Evolutionary conservation across 257 asterid species (phyloP), one percentile per base, ranked within the genome.

Genomic region (Capsicum rhomboideum): DNA sequence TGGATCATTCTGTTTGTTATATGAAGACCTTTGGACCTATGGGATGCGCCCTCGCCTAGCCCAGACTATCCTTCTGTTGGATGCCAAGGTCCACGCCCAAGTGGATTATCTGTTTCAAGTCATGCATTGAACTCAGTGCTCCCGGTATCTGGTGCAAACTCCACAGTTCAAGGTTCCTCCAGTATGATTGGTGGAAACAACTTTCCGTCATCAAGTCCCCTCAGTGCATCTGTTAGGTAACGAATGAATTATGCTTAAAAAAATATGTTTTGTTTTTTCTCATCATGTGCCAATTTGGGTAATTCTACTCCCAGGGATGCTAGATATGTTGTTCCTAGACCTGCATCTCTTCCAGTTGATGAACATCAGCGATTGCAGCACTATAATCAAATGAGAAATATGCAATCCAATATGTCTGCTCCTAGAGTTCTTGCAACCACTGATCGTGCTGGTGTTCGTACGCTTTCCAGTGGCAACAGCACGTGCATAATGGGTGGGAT

Each of bases 331-430:
- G 88, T 88, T 85, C 92, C 97, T 37, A 91, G 97, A 87, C 80
- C 97, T 80, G 90, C 91, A 86, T 86, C 96, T 78, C 82, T 91
- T 49, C 84, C 96, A 67, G 86, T 90, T 82, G 99, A 95, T 79
- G 99, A 94, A 82, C 98, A 95, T 75, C 98, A 95, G 86, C 90
- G 97, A 82, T 84, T 93, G 89, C 99, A 94, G 78, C 93, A 90
- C 29, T 93, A 90, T 85, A 91, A 90, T 88, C 97, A 94, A 67
- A 83, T 91, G 83, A 93, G 98, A 91, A 93, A 89, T 82, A 82
- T 90, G 59, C 98, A 90, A 79, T 68, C 96, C 67, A 90, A 84
- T 85, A 56, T 87, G 82, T 83, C 98, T 89, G 79, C 91, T 79
- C 86, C 97, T 77, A 97, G 94, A 82, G 92, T 89, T 88, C 89